Conservation (phyloP, 2,329 filamentous ascomycete species). For the Arthrobotrys conoides region DNA sequence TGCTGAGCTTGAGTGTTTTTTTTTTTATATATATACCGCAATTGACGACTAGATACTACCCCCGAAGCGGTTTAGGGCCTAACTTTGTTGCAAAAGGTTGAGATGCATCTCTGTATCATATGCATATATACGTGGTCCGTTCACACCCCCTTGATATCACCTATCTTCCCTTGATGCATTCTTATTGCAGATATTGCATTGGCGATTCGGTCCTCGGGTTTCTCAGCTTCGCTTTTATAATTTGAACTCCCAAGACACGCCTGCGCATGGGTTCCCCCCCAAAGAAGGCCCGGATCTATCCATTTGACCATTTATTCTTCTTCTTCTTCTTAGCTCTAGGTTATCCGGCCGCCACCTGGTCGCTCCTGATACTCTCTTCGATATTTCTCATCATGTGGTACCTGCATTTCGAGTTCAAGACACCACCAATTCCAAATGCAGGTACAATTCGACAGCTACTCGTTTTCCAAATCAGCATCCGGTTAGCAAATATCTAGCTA, state of each 20-base stretch:
- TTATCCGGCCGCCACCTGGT: slow-evolving; percentile 31
- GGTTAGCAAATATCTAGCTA: neutral
- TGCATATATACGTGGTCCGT: slow-evolving; percentile 33
- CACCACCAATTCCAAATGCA: slow-evolving; percentile 58
- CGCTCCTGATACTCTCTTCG: slow-evolving; percentile 40
- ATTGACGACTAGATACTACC: neutral
- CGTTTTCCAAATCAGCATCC: neutral
- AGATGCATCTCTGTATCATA: slow-evolving; percentile 26
- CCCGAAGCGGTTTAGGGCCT: slow-evolving; percentile 23
- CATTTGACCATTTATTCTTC: neutral
- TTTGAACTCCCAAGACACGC: slow-evolving; percentile 3
- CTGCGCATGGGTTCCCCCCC: slow-evolving; percentile 25
- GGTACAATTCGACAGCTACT: slow-evolving; percentile 56
- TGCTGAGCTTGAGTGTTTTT: slow-evolving; percentile 28
- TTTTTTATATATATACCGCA: slow-evolving; percentile 44
- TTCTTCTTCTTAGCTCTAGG: neutral
- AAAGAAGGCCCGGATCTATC: slow-evolving; percentile 8
- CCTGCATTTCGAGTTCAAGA: slow-evolving; percentile 55
- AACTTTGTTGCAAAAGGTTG: slow-evolving; percentile 22
- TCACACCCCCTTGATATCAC: slow-evolving; percentile 13
- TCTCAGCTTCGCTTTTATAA: slow-evolving; percentile 16
- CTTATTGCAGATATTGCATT: slow-evolving; percentile 29
- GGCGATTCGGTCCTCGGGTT: slow-evolving; percentile 28
- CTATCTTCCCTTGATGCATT: slow-evolving; percentile 16
- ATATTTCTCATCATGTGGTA: slow-evolving; percentile 53